Conservation (phyloP, 306 rosid species). For the Lotus japonicus region DNA sequence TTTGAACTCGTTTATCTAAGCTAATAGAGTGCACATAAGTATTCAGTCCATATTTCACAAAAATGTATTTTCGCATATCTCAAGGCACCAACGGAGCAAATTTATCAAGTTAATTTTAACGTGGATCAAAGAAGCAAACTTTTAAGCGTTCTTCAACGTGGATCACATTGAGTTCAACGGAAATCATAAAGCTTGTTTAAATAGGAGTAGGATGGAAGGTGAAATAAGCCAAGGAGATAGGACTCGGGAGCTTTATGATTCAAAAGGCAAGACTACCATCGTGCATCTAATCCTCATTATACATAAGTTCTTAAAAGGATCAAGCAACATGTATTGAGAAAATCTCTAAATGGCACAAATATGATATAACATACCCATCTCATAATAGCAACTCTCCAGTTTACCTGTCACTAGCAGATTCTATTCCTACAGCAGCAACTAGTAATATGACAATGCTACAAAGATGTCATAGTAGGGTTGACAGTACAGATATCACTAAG, state of each 20-base stretch:
- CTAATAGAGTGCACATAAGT: too few relatives aligned
- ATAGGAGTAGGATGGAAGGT: neutral
- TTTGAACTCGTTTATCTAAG: too few relatives aligned
- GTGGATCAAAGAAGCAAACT: too few relatives aligned
- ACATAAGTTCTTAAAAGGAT: neutral
- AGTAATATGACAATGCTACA: constrained; percentile 32
- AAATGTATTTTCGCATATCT: too few relatives aligned
- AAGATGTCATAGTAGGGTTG: constrained; percentile 21
- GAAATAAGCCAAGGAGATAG: neutral
- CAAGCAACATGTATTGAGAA: constrained; percentile 22
- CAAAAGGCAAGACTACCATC: neutral
- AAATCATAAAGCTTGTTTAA: too few relatives aligned
- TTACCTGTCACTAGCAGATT: constrained; percentile 26
- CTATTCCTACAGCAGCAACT: constrained; percentile 47
- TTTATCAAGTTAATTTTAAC: too few relatives aligned
- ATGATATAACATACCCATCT: constrained; percentile 32
- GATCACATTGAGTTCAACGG: too few relatives aligned
- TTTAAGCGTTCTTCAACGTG: too few relatives aligned
- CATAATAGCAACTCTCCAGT: constrained; percentile 27
- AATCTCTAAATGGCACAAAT: constrained; percentile 33
- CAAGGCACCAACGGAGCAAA: too few relatives aligned
- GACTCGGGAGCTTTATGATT: neutral
- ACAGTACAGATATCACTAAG: constrained; percentile 32
- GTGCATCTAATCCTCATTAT: neutral
- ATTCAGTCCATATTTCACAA: too few relatives aligned